Conservation (phyloP, 78 protist genomes). For the Bodo saltans region DNA sequence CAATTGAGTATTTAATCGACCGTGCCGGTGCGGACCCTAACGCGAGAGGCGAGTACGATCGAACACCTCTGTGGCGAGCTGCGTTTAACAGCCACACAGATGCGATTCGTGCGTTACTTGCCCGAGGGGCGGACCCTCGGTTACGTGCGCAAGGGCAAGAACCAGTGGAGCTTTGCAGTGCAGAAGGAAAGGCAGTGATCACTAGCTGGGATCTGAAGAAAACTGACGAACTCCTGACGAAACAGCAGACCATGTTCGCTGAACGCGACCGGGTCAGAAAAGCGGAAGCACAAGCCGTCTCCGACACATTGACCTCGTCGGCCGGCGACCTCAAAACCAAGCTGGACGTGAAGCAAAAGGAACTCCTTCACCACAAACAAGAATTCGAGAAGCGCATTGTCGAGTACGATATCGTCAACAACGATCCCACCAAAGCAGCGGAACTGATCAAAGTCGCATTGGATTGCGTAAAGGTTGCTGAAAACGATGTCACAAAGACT, state of each 20-base stretch:
- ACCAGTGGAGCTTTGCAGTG: neutral
- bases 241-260: neutral
- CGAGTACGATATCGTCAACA: neutral
- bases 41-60: neutral
- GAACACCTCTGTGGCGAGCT: constrained; percentile 23
- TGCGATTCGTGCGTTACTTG: neutral
- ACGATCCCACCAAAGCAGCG: neutral
- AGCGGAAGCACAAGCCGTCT: neutral
- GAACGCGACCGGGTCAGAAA: neutral
- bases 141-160: neutral
- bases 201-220: neutral
- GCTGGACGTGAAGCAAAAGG: neutral
- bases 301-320: neutral
- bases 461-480: constrained; percentile 8
- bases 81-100: constrained; percentile 4
- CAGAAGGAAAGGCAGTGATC: neutral
- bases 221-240: neutral
- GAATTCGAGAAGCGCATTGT: neutral
- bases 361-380: neutral
- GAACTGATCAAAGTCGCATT: neutral
- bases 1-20: neutral
- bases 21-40: constrained; percentile 24
- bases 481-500: neutral
- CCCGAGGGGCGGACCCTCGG: constrained; percentile 9
- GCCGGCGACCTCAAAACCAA: neutral